A percentile compares a stretch with the other conserved stretches of the same genome.
phyloP scores from a whole-genome alignment of 495 filamentous ascomycete genomes.

The Penicillium silybi region DNA sequence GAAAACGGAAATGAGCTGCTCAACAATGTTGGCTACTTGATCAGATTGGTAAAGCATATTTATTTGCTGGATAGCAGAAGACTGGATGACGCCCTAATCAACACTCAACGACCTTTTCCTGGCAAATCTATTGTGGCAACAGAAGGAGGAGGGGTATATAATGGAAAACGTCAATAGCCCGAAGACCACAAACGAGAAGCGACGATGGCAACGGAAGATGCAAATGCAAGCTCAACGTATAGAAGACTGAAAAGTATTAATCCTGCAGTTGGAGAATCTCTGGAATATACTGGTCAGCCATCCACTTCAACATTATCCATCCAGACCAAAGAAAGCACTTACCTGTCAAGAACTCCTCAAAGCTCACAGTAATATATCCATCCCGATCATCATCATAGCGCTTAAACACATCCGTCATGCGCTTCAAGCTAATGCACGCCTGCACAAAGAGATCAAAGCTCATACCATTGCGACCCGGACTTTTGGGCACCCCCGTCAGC shows the following conservation, averaged over 20 bases:
- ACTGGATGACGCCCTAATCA: slow-evolving; percentile 7
- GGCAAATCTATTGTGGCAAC: slow-evolving; percentile 13
- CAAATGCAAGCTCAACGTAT: neutral
- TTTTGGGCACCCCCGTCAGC: slow-evolving; percentile 22
- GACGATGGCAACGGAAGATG: neutral
- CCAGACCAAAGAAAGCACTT: slow-evolving; percentile 12
- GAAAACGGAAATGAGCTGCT: neutral
- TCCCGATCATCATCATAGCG: slow-evolving; percentile 96
- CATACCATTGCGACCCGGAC: slow-evolving; percentile 58
- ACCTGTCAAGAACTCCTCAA: slow-evolving; percentile 76
- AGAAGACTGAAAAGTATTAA: slow-evolving; percentile 6
- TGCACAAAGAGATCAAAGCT: slow-evolving; percentile 98
- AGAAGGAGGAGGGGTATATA: slow-evolving; percentile 14
- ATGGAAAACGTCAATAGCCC: neutral
- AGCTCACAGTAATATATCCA: slow-evolving; percentile 81
- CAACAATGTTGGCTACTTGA: no score
- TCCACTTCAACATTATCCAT: neutral
- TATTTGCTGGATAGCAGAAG: neutral
- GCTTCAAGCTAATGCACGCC: slow-evolving; percentile 90
- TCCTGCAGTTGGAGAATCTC: slow-evolving; percentile 43
- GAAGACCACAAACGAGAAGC: neutral
- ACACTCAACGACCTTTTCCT: slow-evolving; percentile 8
- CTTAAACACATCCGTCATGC: slow-evolving; percentile 99
- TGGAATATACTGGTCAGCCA: slow-evolving; percentile 10
- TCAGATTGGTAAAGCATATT: neutral